Percentiles rank a stretch among this genome's conserved stretches.
phyloP scores from a whole-genome alignment of 2,329 filamentous ascomycete genomes.

The Diplocarpon rosae region DNA sequence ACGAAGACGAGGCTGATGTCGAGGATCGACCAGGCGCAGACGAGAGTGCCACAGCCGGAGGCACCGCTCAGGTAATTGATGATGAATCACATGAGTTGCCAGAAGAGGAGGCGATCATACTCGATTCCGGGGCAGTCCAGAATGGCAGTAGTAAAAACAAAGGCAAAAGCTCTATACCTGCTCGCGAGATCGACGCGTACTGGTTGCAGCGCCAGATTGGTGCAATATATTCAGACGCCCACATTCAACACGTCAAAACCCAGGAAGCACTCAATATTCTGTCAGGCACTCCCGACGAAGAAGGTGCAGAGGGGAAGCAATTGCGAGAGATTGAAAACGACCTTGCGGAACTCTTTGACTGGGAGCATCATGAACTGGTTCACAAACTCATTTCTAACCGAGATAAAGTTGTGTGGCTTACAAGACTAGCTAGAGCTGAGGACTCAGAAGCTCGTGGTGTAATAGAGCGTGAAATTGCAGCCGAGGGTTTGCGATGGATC shows the following conservation, averaged over 20 bases:
- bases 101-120: constrained; percentile 68
- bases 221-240: constrained; percentile 76
- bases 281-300: constrained; percentile 61
- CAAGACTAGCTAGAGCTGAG: constrained; percentile 71
- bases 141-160: constrained; percentile 36
- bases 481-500: constrained; percentile 76
- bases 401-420: constrained; percentile 93
- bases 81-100: constrained; percentile 39
- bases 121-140: constrained; percentile 54
- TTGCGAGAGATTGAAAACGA: constrained; percentile 95
- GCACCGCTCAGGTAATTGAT: constrained; percentile 35
- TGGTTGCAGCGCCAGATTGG: constrained; percentile 95
- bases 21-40: constrained; percentile 45
- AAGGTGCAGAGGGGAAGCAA: constrained; percentile 72
- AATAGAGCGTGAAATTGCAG: constrained; percentile 83
- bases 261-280: constrained; percentile 73
- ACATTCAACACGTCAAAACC: constrained; percentile 89
- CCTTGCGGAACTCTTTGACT: constrained; percentile 95
- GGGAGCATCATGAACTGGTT: constrained; percentile 88
- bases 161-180: constrained; percentile 56
- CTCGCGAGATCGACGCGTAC: constrained; percentile 90
- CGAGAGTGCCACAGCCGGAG: constrained; percentile 39
- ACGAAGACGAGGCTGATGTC: constrained; percentile 63
- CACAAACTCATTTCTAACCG: constrained; percentile 84
- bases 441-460: constrained; percentile 64